Evolutionary conservation across 345 rosid species (phyloP).

Genomic region (Eucalyptus regnans): DNA sequence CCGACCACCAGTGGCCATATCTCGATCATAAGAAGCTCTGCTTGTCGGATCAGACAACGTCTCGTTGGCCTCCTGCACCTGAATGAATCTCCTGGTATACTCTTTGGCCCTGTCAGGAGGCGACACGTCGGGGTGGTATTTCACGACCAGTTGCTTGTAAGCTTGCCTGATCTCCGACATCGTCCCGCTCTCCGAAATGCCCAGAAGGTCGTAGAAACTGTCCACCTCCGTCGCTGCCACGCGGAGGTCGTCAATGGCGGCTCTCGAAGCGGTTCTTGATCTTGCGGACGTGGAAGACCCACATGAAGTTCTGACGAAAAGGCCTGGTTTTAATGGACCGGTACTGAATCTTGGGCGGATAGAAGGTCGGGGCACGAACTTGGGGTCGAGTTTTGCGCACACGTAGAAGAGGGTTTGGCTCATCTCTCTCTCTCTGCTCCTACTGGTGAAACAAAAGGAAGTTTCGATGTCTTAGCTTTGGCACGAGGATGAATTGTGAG

Average conservation of each 20-base stretch:
- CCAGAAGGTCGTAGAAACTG: slow-evolving; percentile 8
- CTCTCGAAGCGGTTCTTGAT: neutral
- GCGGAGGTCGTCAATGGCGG: neutral
- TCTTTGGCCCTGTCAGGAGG: neutral
- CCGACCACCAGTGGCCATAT: neutral
- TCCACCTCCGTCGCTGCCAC: neutral
- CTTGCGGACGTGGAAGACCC: neutral
- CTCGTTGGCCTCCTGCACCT: slow-evolving; percentile 12
- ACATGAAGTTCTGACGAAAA: neutral
- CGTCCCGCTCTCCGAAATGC: slow-evolving; percentile 3
- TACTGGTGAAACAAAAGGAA: neutral
- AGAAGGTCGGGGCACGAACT: neutral
- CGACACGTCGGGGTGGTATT: slow-evolving; percentile 10
- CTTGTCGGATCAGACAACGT: slow-evolving; percentile 2
- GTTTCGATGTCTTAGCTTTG: neutral
- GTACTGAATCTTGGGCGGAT: neutral
- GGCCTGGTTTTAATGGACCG: neutral
- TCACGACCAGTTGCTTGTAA: slow-evolving; percentile 10
- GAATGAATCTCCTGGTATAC: slow-evolving; percentile 3
- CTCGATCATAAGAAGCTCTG: slow-evolving; percentile 4
- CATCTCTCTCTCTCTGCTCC: neutral
- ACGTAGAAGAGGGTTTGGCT: neutral
- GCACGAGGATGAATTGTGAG: neutral
- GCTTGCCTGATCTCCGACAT: slow-evolving; percentile 7
- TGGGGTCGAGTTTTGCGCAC: neutral